Conservation (phyloP, 805 yeast species). For the Cephaloascus albidus region DNA sequence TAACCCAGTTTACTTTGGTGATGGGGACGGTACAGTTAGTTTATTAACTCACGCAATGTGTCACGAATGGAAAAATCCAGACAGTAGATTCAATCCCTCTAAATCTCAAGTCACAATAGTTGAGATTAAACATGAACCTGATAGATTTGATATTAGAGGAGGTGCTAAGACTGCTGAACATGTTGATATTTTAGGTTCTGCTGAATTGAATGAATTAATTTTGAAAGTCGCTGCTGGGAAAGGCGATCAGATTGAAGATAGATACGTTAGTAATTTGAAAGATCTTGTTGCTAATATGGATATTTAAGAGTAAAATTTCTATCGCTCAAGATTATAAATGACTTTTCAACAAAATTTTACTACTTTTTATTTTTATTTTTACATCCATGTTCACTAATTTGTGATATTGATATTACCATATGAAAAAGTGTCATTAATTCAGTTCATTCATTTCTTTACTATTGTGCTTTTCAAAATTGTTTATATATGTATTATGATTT, state of each 20-base stretch:
- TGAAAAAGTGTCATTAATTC: too few relatives aligned
- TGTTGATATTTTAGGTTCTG: slow-evolving; percentile 91
- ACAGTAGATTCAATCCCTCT: slow-evolving; percentile 73
- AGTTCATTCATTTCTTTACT: too few relatives aligned
- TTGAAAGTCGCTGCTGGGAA: slow-evolving; percentile 75
- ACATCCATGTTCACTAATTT: too few relatives aligned
- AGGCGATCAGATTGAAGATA: slow-evolving; percentile 58
- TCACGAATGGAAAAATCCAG: slow-evolving; percentile 74
- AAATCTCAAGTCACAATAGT: slow-evolving; percentile 64
- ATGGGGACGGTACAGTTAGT: slow-evolving; percentile 96
- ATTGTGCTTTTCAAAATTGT: too few relatives aligned
- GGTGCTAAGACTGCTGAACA: slow-evolving; percentile 98
- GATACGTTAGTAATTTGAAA: slow-evolving; percentile 46
- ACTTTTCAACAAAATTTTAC: too few relatives aligned
- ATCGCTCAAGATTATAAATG: too few relatives aligned
- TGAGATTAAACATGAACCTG: slow-evolving; percentile 91
- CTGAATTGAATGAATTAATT: slow-evolving; percentile 82
- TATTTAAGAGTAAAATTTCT: slow-evolving; percentile 14
- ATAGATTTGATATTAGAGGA: slow-evolving; percentile 87
- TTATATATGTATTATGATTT: too few relatives aligned
- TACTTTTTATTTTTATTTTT: too few relatives aligned
- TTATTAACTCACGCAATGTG: slow-evolving; percentile 81
- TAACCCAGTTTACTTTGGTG: slow-evolving; percentile 69
- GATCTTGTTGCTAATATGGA: slow-evolving; percentile 53
- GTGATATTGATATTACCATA: too few relatives aligned